Evolutionary conservation across 352 stramenopile genomes (phyloP).

Genomic region (Pythium aristosporum): DNA sequence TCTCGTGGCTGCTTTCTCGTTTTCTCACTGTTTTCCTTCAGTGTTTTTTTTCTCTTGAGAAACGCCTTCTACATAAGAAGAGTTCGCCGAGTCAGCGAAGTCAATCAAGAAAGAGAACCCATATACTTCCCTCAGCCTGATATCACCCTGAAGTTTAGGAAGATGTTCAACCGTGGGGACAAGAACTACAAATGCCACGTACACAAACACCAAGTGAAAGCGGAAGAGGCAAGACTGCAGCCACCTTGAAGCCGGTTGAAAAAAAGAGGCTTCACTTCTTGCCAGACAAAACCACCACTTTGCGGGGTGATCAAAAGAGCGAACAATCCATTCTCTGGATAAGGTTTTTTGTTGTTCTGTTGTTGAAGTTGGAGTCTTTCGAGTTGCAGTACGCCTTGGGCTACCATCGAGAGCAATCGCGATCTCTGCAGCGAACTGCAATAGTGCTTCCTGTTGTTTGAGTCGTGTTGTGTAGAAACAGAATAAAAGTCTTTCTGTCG

Average conservation of each 20-base stretch:
- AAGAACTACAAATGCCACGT: neutral
- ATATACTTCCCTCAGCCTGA: neutral
- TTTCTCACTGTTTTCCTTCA: neutral
- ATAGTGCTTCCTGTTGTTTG: no score
- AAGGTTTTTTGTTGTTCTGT: no score
- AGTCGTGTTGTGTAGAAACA: no score
- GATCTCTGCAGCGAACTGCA: no score
- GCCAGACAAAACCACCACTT: no score
- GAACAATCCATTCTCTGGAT: no score
- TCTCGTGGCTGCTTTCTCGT: neutral
- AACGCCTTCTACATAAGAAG: neutral
- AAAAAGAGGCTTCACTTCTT: neutral
- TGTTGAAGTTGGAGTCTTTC: no score
- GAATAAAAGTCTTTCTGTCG: no score
- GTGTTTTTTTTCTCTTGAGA: neutral
- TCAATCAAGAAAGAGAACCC: neutral
- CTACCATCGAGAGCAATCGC: no score
- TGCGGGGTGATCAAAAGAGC: no score
- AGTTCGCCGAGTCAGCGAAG: neutral
- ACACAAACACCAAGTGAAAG: neutral
- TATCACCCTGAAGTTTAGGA: neutral
- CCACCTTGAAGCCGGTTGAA: conserved; percentile 2
- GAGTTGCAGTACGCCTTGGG: no score
- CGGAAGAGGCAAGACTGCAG: neutral
- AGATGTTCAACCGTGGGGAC: neutral